Evolutionary conservation across 2,329 filamentous ascomycete genomes (phyloP).

Genomic region (Aspergillus ibericus): DNA sequence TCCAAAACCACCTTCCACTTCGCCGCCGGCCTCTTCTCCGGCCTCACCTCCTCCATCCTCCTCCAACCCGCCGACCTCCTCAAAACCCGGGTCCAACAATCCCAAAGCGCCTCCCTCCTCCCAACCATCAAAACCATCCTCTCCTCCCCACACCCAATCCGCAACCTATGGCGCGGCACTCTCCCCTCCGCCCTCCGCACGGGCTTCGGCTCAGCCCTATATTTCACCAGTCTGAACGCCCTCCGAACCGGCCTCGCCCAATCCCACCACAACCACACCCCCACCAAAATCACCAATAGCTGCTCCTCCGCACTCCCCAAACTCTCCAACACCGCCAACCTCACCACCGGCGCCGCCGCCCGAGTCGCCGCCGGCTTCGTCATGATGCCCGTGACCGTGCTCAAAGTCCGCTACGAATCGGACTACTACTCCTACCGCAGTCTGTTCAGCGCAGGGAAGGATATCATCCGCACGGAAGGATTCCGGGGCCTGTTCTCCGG

Average conservation of each 20-base stretch:
- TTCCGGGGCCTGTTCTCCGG: constrained; percentile 85
- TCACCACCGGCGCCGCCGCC: constrained; percentile 79
- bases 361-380: constrained; percentile 84
- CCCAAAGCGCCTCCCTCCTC: constrained; percentile 66
- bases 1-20: constrained; percentile 71
- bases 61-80: constrained; percentile 94
- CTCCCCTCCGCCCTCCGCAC: constrained; percentile 90
- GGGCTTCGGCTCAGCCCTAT: constrained; percentile 87
- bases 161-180: constrained; percentile 86
- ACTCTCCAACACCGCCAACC: constrained; percentile 79
- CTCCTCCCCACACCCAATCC: constrained; percentile 64
- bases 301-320: constrained; percentile 79
- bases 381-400: constrained; percentile 92
- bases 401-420: constrained; percentile 95
- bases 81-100: constrained; percentile 94
- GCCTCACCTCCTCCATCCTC: constrained; percentile 82
- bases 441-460: constrained; percentile 67
- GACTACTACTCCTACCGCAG: constrained; percentile 81
- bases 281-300: constrained; percentile 26
- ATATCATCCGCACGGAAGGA: constrained; percentile 74
- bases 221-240: constrained; percentile 85
- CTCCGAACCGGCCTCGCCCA: constrained; percentile 68
- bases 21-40: constrained; percentile 80
- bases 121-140: constrained; percentile 70
- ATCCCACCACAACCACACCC: constrained; percentile 40